Conservation (phyloP, 1,284 basidiomycete genomes). For the Microbotryum intermedium region DNA sequence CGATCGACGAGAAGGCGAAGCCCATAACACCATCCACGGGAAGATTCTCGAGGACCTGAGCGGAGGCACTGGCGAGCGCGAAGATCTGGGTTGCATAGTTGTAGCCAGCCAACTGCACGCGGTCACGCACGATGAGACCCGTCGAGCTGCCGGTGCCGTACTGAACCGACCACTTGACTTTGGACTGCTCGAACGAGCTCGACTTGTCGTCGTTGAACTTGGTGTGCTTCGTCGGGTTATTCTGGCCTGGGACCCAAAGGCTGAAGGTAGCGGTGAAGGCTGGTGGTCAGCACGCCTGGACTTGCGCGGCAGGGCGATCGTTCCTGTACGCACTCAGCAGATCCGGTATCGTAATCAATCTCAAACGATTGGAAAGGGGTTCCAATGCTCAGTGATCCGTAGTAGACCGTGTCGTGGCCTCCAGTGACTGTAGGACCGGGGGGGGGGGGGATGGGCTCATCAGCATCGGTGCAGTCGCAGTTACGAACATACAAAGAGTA, state of each 20-base stretch:
- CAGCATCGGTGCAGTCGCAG: not conserved
- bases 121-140: slow-evolving; percentile 24
- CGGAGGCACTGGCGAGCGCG: slow-evolving; percentile 22
- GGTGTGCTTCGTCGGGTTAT: slow-evolving; percentile 15
- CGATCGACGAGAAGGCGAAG: slow-evolving; percentile 27
- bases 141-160: slow-evolving; percentile 18
- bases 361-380: slow-evolving; percentile 20
- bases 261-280: too few relatives aligned
- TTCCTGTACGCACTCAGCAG: slow-evolving; percentile 3
- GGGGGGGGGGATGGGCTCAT: not conserved
- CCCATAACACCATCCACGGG: slow-evolving; percentile 8
- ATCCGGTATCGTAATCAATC: slow-evolving; percentile 21
- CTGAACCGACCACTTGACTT: slow-evolving; percentile 22
- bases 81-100: slow-evolving; percentile 21
- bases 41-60: slow-evolving; percentile 17
- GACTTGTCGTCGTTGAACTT: slow-evolving; percentile 10
- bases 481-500: not conserved
- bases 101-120: slow-evolving; percentile 17
- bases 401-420: slow-evolving; percentile 27
- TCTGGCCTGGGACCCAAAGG: slow-evolving; percentile 19
- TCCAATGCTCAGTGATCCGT: slow-evolving; percentile 19
- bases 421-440: slow-evolving; percentile 10
- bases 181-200: slow-evolving; percentile 15
- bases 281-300: not conserved
- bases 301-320: not conserved